Conservation (phyloP, 495 filamentous ascomycete genomes). For the Rostrohypoxylon terebratum region DNA sequence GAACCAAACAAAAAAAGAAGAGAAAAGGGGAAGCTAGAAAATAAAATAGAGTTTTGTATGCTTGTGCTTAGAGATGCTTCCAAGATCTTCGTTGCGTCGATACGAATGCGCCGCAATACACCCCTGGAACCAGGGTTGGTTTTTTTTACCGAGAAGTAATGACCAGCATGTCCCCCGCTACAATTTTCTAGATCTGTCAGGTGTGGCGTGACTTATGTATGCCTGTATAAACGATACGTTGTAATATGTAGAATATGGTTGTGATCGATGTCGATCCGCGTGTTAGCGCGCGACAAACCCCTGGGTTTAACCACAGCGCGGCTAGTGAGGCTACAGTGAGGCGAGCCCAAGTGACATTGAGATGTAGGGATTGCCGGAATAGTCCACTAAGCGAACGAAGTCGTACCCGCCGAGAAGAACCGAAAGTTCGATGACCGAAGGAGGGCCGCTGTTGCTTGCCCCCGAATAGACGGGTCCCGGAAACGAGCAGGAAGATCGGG, state of each 20-base stretch:
- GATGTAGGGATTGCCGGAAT: slow-evolving; percentile 33
- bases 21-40: background rate
- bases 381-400: slow-evolving; percentile 16
- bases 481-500: slow-evolving; percentile 6
- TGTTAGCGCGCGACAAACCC: slow-evolving; percentile 29
- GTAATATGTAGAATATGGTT: slow-evolving; percentile 24
- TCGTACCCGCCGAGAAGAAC: slow-evolving; percentile 14
- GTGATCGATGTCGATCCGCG: slow-evolving; percentile 25
- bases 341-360: slow-evolving; percentile 24
- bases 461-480: slow-evolving; percentile 30
- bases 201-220: background rate
- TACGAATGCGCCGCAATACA: slow-evolving; percentile 34
- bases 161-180: slow-evolving; percentile 9
- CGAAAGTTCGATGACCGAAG: slow-evolving; percentile 10
- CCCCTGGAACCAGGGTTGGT: background rate
- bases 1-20: background rate
- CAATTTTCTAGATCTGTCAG: background rate
- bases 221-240: background rate
- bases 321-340: slow-evolving; percentile 35
- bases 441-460: slow-evolving; percentile 3
- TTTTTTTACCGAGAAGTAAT: slow-evolving; percentile 5
- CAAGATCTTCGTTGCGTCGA: slow-evolving; percentile 21
- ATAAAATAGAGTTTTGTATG: slow-evolving; percentile 14
- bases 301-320: slow-evolving; percentile 18
- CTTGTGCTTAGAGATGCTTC: background rate